Evolutionary conservation across 352 stramenopile genomes (phyloP).

Genomic region (Globisporangium echinulatum): DNA sequence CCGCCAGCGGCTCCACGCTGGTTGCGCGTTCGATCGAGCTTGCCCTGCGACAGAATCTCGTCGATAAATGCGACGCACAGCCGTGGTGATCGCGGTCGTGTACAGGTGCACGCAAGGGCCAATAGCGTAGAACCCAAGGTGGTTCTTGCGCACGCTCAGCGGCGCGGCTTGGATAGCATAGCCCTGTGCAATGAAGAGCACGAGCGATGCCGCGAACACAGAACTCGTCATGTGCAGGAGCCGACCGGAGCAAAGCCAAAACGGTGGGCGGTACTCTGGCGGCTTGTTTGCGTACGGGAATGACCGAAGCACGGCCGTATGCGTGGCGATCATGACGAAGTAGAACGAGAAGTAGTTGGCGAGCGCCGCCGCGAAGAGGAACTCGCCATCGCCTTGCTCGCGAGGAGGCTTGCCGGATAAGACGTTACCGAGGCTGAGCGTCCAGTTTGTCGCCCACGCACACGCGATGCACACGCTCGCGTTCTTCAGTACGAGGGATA

Average conservation of each 20-base stretch:
- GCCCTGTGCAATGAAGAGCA: background rate
- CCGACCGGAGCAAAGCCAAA: background rate
- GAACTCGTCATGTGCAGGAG: background rate
- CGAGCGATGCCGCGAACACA: background rate
- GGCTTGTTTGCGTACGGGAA: background rate
- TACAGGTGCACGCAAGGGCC: slow-evolving; percentile 13
- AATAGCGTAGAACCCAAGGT: slow-evolving; percentile 21
- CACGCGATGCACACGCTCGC: background rate
- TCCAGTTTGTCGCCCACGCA: background rate
- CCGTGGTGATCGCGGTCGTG: slow-evolving; percentile 16
- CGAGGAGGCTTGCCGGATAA: background rate
- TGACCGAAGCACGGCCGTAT: background rate
- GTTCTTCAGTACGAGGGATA: background rate
- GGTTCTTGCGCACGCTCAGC: background rate
- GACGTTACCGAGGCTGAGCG: background rate
- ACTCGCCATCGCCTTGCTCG: background rate
- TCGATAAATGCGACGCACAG: slow-evolving; percentile 15
- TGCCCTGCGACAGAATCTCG: slow-evolving; percentile 9
- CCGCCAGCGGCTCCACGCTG: background rate
- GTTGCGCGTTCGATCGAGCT: background rate
- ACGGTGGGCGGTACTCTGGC: background rate
- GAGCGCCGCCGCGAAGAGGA: background rate
- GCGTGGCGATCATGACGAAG: background rate
- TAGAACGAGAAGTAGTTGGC: background rate
- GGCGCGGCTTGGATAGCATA: background rate